Evolutionary conservation across 2,329 filamentous ascomycete species (phyloP).

Genomic region (Lecanicillium sp.): DNA sequence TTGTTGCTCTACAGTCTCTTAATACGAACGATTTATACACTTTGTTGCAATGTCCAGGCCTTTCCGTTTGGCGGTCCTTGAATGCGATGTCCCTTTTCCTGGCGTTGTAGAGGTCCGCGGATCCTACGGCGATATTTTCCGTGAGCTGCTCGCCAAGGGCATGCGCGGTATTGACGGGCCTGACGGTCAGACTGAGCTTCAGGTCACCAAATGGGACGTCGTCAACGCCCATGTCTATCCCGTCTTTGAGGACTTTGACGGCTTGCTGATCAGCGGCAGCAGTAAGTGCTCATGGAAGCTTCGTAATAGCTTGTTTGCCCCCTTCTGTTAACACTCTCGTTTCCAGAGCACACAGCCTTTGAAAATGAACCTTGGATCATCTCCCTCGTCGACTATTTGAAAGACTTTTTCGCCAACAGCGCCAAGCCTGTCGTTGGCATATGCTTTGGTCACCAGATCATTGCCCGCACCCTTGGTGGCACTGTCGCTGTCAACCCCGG

Average conservation of each 20-base stretch:
- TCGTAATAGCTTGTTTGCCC: too few species aligned
- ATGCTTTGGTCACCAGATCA: conserved; percentile 42
- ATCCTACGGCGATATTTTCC: conserved; percentile 23
- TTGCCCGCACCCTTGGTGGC: conserved; percentile 33
- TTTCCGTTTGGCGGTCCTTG: conserved; percentile 16
- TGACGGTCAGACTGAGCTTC: conserved; percentile 13
- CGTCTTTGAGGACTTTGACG: conserved; percentile 18
- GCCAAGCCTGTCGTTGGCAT: conserved; percentile 31
- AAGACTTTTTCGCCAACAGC: conserved; percentile 19
- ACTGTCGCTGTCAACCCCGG: conserved; percentile 28
- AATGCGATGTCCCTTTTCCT: conserved; percentile 24
- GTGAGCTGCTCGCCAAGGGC: conserved; percentile 17
- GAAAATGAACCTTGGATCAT: conserved; percentile 37
- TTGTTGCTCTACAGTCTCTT: too few species aligned
- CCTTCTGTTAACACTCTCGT: too few species aligned
- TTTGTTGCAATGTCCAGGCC: conserved; percentile 11
- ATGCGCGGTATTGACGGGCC: conserved; percentile 14
- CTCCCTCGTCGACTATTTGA: conserved; percentile 30
- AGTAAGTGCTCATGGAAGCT: conserved; percentile 14
- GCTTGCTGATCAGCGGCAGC: conserved; percentile 24
- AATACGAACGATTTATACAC: too few species aligned
- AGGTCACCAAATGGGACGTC: conserved; percentile 22
- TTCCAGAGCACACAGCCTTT: conserved; percentile 30
- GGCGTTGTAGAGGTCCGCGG: conserved; percentile 17
- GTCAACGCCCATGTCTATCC: conserved; percentile 20